Conservation (phyloP, 352 stramenopile genomes). For the Pythium dissimile region DNA sequence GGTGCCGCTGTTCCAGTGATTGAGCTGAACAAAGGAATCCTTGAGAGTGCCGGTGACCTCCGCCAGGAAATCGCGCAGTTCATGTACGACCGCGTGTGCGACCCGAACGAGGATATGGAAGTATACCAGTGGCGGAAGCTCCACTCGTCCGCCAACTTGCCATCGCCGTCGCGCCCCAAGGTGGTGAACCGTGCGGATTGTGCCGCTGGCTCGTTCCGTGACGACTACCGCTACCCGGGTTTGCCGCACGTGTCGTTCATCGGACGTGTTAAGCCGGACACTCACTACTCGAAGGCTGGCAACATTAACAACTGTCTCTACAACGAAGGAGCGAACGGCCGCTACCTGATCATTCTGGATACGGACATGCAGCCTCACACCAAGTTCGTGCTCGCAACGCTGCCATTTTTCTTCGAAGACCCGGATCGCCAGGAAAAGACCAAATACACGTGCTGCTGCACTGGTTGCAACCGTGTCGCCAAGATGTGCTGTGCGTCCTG, state of each 20-base stretch:
- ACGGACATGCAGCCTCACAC: slow-evolving; percentile 82
- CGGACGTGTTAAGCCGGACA: slow-evolving; percentile 72
- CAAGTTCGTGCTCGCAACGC: slow-evolving; percentile 70
- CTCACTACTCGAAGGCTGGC: slow-evolving; percentile 83
- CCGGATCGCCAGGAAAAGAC: slow-evolving; percentile 69
- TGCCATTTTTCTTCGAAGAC: slow-evolving; percentile 83
- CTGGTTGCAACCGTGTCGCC: slow-evolving; percentile 38
- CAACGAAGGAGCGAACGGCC: slow-evolving; percentile 78
- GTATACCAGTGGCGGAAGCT: slow-evolving; percentile 84
- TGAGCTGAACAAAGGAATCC: slow-evolving; percentile 41
- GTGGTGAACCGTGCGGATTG: slow-evolving; percentile 71
- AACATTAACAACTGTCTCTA: slow-evolving; percentile 89
- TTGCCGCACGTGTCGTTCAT: slow-evolving; percentile 76
- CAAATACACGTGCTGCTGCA: slow-evolving; percentile 42
- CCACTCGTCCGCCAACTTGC: slow-evolving; percentile 78
- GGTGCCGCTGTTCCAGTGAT: slow-evolving; percentile 34
- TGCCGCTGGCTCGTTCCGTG: slow-evolving; percentile 74
- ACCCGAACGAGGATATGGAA: slow-evolving; percentile 82
- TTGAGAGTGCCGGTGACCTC: slow-evolving; percentile 75
- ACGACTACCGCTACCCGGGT: slow-evolving; percentile 79
- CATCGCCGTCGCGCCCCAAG: slow-evolving; percentile 52
- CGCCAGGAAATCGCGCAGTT: slow-evolving; percentile 81
- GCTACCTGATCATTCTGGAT: slow-evolving; percentile 80
- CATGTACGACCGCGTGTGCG: slow-evolving; percentile 83
- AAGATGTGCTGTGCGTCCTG: slow-evolving; percentile 46